Conservation (phyloP, 1,139 yeast species). For the Hyphopichia fennica region DNA sequence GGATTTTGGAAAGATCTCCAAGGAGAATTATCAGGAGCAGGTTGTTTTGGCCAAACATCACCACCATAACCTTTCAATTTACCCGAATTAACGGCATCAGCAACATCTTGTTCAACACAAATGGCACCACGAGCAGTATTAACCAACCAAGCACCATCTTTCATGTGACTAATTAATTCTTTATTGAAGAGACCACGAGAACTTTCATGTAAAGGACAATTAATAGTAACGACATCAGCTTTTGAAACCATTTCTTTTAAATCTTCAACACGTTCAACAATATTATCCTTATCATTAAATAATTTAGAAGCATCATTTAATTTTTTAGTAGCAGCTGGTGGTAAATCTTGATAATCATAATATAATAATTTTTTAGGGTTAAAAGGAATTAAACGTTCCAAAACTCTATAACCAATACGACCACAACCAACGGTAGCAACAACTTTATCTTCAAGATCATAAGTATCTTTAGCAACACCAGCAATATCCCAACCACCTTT, state of each 20-base stretch:
- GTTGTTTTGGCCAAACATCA: constrained; percentile 83
- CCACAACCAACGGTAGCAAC: constrained; percentile 83
- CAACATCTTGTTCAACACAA: constrained; percentile 70
- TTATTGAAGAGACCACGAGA: constrained; percentile 69
- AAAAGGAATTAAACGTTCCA: constrained; percentile 72
- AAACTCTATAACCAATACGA: constrained; percentile 75
- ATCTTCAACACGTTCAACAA: constrained; percentile 59
- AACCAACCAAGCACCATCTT: constrained; percentile 73
- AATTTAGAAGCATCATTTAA: constrained; percentile 40
- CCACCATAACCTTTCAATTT: constrained; percentile 80
- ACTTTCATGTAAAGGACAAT: constrained; percentile 74
- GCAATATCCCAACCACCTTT: constrained; percentile 76
- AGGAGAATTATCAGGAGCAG: constrained; percentile 74
- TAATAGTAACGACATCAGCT: constrained; percentile 76
- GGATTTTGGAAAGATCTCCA: constrained; percentile 70
- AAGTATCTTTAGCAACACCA: constrained; percentile 70
- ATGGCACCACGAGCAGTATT: constrained; percentile 88
- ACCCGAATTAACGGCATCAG: constrained; percentile 69
- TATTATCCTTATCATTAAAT: constrained; percentile 36
- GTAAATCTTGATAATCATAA: constrained; percentile 73
- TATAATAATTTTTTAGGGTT: constrained; percentile 72
- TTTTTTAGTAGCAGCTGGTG: constrained; percentile 56
- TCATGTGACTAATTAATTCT: constrained; percentile 67
- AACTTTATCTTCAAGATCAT: constrained; percentile 74
- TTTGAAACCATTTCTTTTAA: constrained; percentile 68